phyloP scores from a whole-genome alignment of 495 filamentous ascomycete species.

The Lindgomyces ingoldianus region DNA sequence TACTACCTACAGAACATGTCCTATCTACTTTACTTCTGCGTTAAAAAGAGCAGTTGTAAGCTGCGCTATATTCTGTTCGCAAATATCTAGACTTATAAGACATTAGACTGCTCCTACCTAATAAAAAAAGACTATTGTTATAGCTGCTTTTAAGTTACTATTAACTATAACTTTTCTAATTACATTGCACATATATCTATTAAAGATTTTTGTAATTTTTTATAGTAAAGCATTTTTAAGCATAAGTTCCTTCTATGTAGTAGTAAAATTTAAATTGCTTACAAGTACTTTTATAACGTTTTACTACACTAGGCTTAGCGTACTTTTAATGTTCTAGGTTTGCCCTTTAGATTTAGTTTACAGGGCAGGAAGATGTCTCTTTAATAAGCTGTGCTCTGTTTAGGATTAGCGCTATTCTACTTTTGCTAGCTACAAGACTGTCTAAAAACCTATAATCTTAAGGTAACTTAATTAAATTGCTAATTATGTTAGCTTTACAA shows the following conservation, averaged over 20 bases:
- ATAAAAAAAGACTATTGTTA: slow-evolving; percentile 2
- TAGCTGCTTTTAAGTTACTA: not conserved
- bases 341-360: not conserved
- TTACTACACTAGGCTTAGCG: not conserved
- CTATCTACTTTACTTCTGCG: slow-evolving; percentile 1
- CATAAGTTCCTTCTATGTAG: not conserved
- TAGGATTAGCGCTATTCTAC: not conserved
- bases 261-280: not conserved
- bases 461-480: not conserved
- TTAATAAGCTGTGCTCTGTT: not conserved
- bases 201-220: not conserved
- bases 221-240: not conserved
- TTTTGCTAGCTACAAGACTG: not conserved
- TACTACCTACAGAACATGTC: not conserved
- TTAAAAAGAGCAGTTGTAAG: not conserved
- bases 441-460: not conserved
- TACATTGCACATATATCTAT: not conserved
- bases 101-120: slow-evolving; percentile 3
- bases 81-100: slow-evolving; percentile 9
- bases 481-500: not conserved
- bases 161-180: slow-evolving; percentile 8
- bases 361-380: not conserved
- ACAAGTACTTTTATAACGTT: not conserved
- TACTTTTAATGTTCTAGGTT: not conserved
- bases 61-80: not conserved